These are phyloP conservation scores for Pseudotsuga menziesii DNA, from an alignment of 75 land plant genomes.

Conservation along the genomic window DNA sequence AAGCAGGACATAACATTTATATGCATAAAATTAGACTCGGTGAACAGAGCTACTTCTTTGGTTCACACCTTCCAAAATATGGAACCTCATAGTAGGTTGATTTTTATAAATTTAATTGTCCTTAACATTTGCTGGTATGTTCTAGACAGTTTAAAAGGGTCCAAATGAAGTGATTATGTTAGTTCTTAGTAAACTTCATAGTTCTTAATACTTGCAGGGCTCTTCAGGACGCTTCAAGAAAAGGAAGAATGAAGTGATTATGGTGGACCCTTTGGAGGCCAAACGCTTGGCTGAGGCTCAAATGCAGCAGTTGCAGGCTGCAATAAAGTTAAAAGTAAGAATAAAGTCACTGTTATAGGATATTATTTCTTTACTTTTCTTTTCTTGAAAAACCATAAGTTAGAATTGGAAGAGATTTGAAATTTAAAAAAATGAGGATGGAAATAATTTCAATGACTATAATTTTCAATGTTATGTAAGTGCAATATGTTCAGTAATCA, in stretches of 20 bases:
- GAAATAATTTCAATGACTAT: not conserved
- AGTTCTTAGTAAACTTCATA: no score
- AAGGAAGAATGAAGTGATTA: slow-evolving; percentile 33
- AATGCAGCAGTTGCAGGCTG: slow-evolving; percentile 65
- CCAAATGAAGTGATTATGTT: no score
- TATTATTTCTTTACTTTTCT: not conserved
- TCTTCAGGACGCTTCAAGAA: slow-evolving; percentile 15
- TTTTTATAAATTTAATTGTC: no score
- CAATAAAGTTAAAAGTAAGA: slow-evolving; percentile 65
- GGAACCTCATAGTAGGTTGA: no score
- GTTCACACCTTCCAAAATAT: no score
- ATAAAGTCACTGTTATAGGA: not conserved
- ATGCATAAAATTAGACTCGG: no score
- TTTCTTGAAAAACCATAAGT: not conserved
- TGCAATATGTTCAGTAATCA: not conserved
- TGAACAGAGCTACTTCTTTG: no score
- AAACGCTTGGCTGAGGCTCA: slow-evolving; percentile 84
- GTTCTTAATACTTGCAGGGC: slow-evolving; percentile 11
- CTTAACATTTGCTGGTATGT: no score
- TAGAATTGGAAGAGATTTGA: not conserved
- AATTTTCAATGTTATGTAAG: not conserved
- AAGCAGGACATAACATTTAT: no score
- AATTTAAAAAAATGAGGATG: not conserved
- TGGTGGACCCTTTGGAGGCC: slow-evolving; percentile 99
- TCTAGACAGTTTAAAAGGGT: no score